phyloP scores from a whole-genome alignment of 2,329 filamentous ascomycete genomes.

The Monosporascus ibericus region DNA sequence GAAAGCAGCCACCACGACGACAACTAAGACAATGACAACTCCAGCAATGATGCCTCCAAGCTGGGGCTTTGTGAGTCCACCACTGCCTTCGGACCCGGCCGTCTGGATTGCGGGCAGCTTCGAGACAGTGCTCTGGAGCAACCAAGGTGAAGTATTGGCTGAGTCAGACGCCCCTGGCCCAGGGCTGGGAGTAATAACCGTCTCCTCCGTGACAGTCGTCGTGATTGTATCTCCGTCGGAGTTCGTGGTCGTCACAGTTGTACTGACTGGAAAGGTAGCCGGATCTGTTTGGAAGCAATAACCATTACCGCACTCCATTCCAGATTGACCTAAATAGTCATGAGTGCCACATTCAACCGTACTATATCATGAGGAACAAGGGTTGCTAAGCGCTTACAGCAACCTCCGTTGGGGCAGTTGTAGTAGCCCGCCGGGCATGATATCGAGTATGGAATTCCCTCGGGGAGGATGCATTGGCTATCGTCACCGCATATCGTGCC shows the following conservation, averaged over 20 bases:
- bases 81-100: constrained; percentile 10
- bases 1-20: constrained; percentile 40
- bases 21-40: constrained; percentile 39
- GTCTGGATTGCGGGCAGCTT: constrained; percentile 32
- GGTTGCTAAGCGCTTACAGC: constrained; percentile 31
- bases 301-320: constrained; percentile 40
- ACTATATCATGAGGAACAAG: too few relatives aligned
- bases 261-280: constrained; percentile 37
- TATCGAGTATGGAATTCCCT: constrained; percentile 32
- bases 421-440: constrained; percentile 40
- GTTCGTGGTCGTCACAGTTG: constrained; percentile 39
- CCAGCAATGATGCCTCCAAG: constrained; percentile 51
- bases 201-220: constrained; percentile 34
- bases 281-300: constrained; percentile 44
- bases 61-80: constrained; percentile 32
- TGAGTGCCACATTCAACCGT: not conserved
- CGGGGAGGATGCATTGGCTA: constrained; percentile 36
- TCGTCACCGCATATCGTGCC: constrained; percentile 36
- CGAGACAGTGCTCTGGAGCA: constrained; percentile 36
- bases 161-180: constrained; percentile 21
- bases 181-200: constrained; percentile 23
- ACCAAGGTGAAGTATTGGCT: constrained; percentile 31
- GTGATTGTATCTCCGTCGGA: constrained; percentile 32
- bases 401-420: constrained; percentile 47
- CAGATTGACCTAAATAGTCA: constrained; percentile 21